Evolutionary conservation across 2,329 filamentous ascomycete species (phyloP).

Genomic region (Grosmannia serpens): DNA sequence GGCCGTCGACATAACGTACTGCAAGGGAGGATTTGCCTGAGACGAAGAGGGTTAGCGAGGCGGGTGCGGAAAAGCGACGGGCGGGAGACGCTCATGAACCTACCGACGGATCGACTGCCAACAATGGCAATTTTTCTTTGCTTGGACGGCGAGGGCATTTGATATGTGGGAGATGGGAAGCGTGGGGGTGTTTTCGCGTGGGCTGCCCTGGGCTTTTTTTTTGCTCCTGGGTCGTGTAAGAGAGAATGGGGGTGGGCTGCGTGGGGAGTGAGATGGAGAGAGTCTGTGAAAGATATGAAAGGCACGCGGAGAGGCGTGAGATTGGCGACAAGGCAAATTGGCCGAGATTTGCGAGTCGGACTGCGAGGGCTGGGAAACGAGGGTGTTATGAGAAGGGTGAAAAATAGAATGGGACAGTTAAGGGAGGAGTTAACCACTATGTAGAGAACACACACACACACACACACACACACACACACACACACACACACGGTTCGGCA

Average conservation of each 20-base stretch:
- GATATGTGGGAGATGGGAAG: neutral
- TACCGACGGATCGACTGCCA: constrained; percentile 76
- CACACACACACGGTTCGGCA: neutral
- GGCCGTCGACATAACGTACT: constrained; percentile 91
- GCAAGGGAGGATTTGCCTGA: constrained; percentile 94
- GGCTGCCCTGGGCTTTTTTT: neutral
- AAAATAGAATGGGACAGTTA: neutral
- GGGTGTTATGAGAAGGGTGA: no score
- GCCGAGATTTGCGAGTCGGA: no score
- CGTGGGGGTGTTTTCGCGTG: constrained; percentile 9
- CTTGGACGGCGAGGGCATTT: constrained; percentile 49
- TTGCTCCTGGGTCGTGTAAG: neutral
- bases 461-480: neutral
- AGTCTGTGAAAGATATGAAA: neutral
- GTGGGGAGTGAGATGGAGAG: neutral
- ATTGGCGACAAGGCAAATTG: neutral
- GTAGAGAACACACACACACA: neutral
- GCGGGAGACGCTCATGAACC: constrained; percentile 14
- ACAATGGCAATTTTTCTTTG: constrained; percentile 94
- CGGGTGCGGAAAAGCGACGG: neutral
- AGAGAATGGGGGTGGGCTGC: neutral
- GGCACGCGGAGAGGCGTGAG: neutral
- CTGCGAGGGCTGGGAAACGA: no score
- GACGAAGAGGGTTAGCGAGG: neutral
- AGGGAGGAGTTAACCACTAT: neutral